Base-by-base conservation (phyloP, 495 filamentous ascomycete genomes). In the Talaromyces thailandensis region DNA sequence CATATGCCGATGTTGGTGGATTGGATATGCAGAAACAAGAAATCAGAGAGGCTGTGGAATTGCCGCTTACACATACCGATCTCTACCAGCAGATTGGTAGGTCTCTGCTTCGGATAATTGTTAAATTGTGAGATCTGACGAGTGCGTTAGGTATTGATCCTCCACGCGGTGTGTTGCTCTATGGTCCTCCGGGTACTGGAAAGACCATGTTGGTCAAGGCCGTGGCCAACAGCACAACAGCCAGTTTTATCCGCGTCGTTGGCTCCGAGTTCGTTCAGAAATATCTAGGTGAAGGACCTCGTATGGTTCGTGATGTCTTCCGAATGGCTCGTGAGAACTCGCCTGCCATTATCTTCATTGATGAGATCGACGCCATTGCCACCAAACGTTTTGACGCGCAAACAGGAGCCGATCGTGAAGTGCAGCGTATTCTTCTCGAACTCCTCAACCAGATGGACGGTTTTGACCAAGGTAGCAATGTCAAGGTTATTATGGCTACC, bases 21-120 rank as follows among this genome's bases (percentile, higher is more conserved):
- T 79, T 98, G 64, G 94, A 98, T 72, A 98, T 98, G 94, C 94
- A 98, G 78, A 98, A 98, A 80, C 94, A 98, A 76, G 94, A 98
- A 74, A 98, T 98, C 58, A 83, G 95, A 60, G 94, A 98, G 75
- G 94, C 94, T 18, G 94, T 98, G 62, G 94, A 98, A 79, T 79
- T 98, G 63, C 94, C 94, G 9, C 79, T 98, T 64, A 96, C 93
- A 26, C 95, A 98, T 73, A 96, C 96, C 71, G 93, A 98, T 73
- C 86, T 98, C 12, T 98, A 98, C 81, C 93, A 90, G 77, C 93
- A 97, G 76, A 97, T 97, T 63, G 88, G 85, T 88, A 64, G 56
- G 79, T 70, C 2, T 11, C 28, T 28, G 6, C 11, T 55, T 25
- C 16, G 23, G 11, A 26, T 16, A 21, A n/a, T 28, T n/a, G 23